Evolutionary conservation across 495 filamentous ascomycete genomes (phyloP), one percentile per base, ranked within the genome.

Genomic region (Penicillium lividum): DNA sequence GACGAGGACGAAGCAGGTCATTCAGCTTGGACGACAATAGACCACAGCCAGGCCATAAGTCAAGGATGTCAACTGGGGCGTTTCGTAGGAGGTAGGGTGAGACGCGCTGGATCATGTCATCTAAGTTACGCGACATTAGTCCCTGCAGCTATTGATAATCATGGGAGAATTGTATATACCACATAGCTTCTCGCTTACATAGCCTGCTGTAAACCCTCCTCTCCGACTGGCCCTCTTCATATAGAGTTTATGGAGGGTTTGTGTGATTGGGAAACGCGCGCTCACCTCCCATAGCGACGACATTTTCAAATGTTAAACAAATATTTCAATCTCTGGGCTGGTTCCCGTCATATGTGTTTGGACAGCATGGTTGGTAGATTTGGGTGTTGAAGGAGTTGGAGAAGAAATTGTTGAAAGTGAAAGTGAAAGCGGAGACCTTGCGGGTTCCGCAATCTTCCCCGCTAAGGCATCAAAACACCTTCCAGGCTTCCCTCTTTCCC

Each of bases 1-100:
- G 84, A 47, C 88, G 84, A 16, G 93, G 93, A 61, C 88, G 71
- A 33, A 98, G 74, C 38, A 78, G 74, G 1, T 91, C 80, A 65
- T 95, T 85, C 5, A 97, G 65, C 62, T 87, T 89, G 5, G 77
- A 74, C 8, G 93, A 97, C 78, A 84, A 90, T 7, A 93, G 33
- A 13, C 91, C 90, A 22, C 68, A 62, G 27, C 90, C 90, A 1
- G 93, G 93, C 74, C 90, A 89, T 40, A 96, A 74, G 65, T 98
- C 93, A 60, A 98, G 76, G 52, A 98, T 80, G 59, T 92, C 90
- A 64, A 91, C 85, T 51, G 88, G 87, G 13, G 73, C 66, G 65
- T 91, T 84, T 51, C 80, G 78, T 22, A 70, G 68, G 27, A 96
- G 81, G 10, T 80, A 84, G 2, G 83, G 84, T 8, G 77, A 79